These are phyloP conservation scores for Calocera viscosa DNA, from an alignment of 768 basidiomycete species.

Conservation along the genomic window DNA sequence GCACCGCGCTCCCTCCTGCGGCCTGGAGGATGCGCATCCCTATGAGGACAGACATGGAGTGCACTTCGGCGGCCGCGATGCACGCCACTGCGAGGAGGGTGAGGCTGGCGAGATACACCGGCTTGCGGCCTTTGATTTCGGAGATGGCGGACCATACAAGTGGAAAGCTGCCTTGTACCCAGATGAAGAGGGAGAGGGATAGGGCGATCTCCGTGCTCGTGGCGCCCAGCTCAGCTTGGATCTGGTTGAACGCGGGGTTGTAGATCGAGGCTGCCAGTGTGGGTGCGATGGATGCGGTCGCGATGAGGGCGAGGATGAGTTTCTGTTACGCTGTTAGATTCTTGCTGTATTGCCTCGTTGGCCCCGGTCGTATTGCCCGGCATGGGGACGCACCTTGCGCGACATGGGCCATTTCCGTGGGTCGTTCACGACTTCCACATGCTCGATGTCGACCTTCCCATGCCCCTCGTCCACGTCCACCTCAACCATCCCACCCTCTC, in stretches of 20 bases:
- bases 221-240: conserved; percentile 48
- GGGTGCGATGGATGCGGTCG: conserved; percentile 43
- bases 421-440: conserved; percentile 41
- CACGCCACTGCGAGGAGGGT: conserved; percentile 41
- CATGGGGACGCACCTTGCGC: conserved; percentile 40
- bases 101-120: conserved; percentile 40
- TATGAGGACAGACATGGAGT: conserved; percentile 45
- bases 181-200: conserved; percentile 58
- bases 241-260: conserved; percentile 52
- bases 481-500: too few species aligned
- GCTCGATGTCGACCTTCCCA: conserved; percentile 27
- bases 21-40: conserved; percentile 60
- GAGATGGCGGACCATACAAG: conserved; percentile 56
- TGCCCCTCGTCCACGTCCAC: background rate
- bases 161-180: conserved; percentile 56
- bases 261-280: conserved; percentile 49
- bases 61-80: conserved; percentile 43
- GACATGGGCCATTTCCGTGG: conserved; percentile 46
- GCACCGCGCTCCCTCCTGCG: conserved; percentile 51
- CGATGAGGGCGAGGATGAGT: conserved; percentile 30
- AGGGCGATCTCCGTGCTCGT: conserved; percentile 50
- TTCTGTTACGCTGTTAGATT: conserved; percentile 25
- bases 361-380: too few species aligned
- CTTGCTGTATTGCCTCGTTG: conserved; percentile 12
- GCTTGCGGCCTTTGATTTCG: conserved; percentile 66